phyloP scores from a whole-genome alignment of 1,284 basidiomycete genomes.

The Moesziomyces antarcticus region DNA sequence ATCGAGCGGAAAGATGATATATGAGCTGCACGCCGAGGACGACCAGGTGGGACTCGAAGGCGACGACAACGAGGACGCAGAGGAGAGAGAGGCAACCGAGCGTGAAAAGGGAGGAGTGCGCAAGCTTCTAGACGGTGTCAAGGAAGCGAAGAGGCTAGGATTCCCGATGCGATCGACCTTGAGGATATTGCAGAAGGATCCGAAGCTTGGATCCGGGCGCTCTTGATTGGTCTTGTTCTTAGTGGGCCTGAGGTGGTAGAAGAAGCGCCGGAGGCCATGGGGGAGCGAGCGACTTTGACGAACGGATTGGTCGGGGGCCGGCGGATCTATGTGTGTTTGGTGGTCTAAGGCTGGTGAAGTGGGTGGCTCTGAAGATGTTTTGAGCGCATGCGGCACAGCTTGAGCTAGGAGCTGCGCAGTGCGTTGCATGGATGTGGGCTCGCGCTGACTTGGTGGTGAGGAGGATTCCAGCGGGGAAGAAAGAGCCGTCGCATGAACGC shows the following conservation, averaged over 20 bases:
- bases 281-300: conserved; percentile 15
- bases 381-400: conserved; percentile 1
- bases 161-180: background rate
- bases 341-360: background rate
- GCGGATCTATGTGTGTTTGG: background rate
- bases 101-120: conserved; percentile 8
- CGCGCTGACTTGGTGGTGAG: conserved; percentile 7
- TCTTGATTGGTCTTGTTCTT: background rate
- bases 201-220: conserved; percentile 1
- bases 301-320: background rate
- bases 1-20: conserved; percentile 29
- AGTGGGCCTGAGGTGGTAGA: conserved; percentile 5
- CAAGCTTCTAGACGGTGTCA: conserved; percentile 8
- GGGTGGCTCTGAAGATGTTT: background rate
- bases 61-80: conserved; percentile 1
- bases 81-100: conserved; percentile 9
- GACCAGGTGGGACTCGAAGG: background rate
- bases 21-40: conserved; percentile 13
- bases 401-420: background rate
- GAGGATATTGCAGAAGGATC: background rate
- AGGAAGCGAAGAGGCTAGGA: background rate
- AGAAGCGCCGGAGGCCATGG: conserved; percentile 17
- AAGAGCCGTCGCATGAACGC: background rate
- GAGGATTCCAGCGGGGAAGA: too few species aligned
- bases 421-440: background rate